Percentiles rank a stretch among this genome's conserved stretches.
phyloP scores from a whole-genome alignment of 1,284 basidiomycete genomes.

The Cryptococcus depauperatus region DNA sequence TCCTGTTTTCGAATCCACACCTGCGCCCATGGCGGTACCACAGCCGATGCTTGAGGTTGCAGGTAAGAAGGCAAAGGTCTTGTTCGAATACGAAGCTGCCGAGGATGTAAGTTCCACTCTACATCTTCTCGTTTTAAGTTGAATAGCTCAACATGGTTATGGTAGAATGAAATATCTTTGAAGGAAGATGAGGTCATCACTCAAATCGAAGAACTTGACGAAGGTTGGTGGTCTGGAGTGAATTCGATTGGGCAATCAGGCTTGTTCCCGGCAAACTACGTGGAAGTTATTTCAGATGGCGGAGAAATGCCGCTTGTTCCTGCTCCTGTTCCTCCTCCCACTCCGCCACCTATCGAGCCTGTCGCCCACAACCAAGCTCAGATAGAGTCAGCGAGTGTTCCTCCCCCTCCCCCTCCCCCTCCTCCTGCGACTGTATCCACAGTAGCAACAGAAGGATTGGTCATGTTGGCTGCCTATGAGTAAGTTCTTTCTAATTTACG shows the following conservation, averaged over 20 bases:
- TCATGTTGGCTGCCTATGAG: conserved; percentile 33
- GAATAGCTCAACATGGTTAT: conserved; percentile 1
- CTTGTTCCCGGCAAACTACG: conserved; percentile 67
- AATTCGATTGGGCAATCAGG: conserved; percentile 59
- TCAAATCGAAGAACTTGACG: conserved; percentile 73
- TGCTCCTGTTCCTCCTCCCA: conserved; percentile 20
- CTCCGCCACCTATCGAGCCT: conserved; percentile 36
- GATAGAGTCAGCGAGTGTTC: conserved; percentile 17
- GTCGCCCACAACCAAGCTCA: conserved; percentile 34
- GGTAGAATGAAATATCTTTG: conserved; percentile 71
- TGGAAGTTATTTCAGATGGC: conserved; percentile 55
- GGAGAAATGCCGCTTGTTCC: conserved; percentile 24
- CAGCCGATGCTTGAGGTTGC: conserved; percentile 14
- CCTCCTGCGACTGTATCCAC: conserved; percentile 6
- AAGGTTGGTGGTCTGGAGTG: conserved; percentile 72
- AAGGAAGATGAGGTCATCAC: conserved; percentile 72
- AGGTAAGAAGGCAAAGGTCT: conserved; percentile 48
- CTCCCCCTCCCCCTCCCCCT: conserved; percentile 9
- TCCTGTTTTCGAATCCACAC: no score
- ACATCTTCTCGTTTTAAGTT: not conserved
- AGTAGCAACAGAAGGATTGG: conserved; percentile 12
- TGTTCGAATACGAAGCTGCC: conserved; percentile 63
- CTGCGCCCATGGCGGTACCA: no score
- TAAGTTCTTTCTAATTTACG: conserved; percentile 12
- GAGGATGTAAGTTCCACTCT: conserved; percentile 30